phyloP scores from a whole-genome alignment of 1,284 basidiomycete genomes.

The Pseudozyma pruni region DNA sequence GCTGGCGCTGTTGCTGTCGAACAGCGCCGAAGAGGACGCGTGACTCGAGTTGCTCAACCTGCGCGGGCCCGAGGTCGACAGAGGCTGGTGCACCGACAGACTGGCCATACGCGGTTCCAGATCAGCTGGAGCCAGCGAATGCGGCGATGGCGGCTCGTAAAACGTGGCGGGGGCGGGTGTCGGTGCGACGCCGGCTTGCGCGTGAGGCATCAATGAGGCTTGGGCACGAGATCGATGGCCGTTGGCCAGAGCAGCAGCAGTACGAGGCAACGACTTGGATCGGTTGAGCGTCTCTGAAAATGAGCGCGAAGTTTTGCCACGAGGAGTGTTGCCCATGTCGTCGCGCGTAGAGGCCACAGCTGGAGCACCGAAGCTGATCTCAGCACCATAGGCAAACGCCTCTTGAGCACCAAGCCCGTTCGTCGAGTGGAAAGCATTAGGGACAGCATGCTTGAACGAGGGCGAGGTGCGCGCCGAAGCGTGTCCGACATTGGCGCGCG shows the following conservation, averaged over 20 bases:
- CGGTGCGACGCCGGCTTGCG: constrained; percentile 6
- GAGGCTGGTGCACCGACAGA: constrained; percentile 29
- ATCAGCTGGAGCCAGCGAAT: constrained; percentile 18
- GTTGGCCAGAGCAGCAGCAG: constrained; percentile 23
- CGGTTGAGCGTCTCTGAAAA: constrained; percentile 56
- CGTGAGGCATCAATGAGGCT: constrained; percentile 8
- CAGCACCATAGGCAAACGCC: constrained; percentile 55
- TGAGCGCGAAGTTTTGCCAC: constrained; percentile 48
- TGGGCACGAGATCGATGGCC: constrained; percentile 11
- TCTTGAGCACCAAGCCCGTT: constrained; percentile 37
- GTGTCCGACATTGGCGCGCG: constrained; percentile 40
- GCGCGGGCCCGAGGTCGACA: constrained; percentile 7
- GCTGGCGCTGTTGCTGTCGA: constrained; percentile 38
- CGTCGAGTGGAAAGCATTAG: constrained; percentile 17
- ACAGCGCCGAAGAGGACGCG: constrained; percentile 37
- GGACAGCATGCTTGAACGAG: constrained; percentile 47
- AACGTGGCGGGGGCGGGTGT: constrained; percentile 18
- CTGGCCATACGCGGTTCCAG: constrained; percentile 33
- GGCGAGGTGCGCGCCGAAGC: constrained; percentile 54
- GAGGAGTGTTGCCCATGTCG: constrained; percentile 31
- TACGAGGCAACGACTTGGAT: constrained; percentile 53
- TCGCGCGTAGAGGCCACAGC: constrained; percentile 29
- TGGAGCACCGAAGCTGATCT: constrained; percentile 55
- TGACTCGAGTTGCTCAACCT: constrained; percentile 33
- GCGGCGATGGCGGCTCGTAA: constrained; percentile 20